phyloP scores from a whole-genome alignment of 2,329 filamentous ascomycete species.

The Cercospora janseana region DNA sequence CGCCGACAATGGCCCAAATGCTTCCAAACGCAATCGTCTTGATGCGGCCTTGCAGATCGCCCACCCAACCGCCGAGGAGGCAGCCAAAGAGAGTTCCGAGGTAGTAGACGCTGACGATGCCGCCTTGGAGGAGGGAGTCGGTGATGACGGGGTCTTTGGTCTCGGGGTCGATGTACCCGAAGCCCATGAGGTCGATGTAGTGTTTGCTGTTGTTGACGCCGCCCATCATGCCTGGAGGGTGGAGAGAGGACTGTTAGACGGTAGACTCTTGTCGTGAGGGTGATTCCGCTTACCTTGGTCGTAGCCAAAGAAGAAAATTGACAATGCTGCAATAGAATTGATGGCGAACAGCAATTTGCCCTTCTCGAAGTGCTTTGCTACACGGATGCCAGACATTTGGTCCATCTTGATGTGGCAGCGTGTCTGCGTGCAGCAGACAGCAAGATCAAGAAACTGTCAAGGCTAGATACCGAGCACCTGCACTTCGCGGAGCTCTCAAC shows the following conservation, averaged over 20 bases:
- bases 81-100: slow-evolving; percentile 64
- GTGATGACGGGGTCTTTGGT: slow-evolving; percentile 51
- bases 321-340: slow-evolving; percentile 62
- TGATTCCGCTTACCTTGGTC: slow-evolving; percentile 37
- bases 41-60: slow-evolving; percentile 62
- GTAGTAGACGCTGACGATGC: slow-evolving; percentile 59
- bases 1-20: slow-evolving; percentile 50
- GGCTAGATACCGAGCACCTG: not conserved
- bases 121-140: slow-evolving; percentile 60
- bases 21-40: slow-evolving; percentile 61
- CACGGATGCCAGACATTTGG: slow-evolving; percentile 29
- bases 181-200: slow-evolving; percentile 64
- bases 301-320: slow-evolving; percentile 64
- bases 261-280: not conserved
- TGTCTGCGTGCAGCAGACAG: slow-evolving; percentile 2
- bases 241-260: not conserved
- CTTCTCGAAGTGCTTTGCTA: slow-evolving; percentile 51
- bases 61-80: slow-evolving; percentile 62
- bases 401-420: slow-evolving; percentile 20
- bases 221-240: slow-evolving; percentile 48
- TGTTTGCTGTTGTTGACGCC: slow-evolving; percentile 65
- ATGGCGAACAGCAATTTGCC: slow-evolving; percentile 57
- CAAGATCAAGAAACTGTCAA: not conserved
- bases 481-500: not conserved
- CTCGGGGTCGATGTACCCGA: slow-evolving; percentile 55